Conservation (phyloP, 805 yeast genomes). For the Candida takata region DNA sequence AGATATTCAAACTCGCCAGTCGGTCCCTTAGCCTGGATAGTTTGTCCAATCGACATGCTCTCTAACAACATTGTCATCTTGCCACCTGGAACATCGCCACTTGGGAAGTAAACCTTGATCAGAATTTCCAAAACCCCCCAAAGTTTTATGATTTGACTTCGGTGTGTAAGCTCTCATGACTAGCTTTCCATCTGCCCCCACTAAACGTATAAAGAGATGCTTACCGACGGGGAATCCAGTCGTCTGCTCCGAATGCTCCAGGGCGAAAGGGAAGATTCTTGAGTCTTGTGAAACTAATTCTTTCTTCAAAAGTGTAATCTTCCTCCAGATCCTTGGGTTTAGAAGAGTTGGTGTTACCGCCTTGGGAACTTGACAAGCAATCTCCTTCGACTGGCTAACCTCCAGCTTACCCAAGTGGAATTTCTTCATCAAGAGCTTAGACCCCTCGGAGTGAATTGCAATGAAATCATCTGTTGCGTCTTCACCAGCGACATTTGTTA, state of each 20-base stretch:
- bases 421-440: conserved; percentile 22
- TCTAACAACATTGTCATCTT: conserved; percentile 26
- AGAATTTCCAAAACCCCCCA: conserved; percentile 25
- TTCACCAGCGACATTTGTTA: conserved; percentile 23
- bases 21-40: conserved; percentile 67
- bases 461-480: conserved; percentile 28
- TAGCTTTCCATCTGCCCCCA: conserved; percentile 17
- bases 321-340: conserved; percentile 27
- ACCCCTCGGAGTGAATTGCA: conserved; percentile 28
- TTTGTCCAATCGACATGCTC: conserved; percentile 36
- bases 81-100: conserved; percentile 26
- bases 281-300: conserved; percentile 24
- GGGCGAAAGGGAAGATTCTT: conserved; percentile 24
- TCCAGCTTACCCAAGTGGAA: conserved; percentile 24
- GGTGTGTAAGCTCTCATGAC: conserved; percentile 33
- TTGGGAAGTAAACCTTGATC: conserved; percentile 29
- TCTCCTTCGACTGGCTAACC: not conserved
- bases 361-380: not conserved
- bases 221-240: conserved; percentile 29
- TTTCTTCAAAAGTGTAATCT: conserved; percentile 17
- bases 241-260: conserved; percentile 26
- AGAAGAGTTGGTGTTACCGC: conserved; percentile 16
- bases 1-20: conserved; percentile 56
- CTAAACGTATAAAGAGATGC: conserved; percentile 25
- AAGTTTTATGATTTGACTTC: conserved; percentile 21